phyloP scores from a whole-genome alignment of 768 basidiomycete species.

The Termitomyces sp. region DNA sequence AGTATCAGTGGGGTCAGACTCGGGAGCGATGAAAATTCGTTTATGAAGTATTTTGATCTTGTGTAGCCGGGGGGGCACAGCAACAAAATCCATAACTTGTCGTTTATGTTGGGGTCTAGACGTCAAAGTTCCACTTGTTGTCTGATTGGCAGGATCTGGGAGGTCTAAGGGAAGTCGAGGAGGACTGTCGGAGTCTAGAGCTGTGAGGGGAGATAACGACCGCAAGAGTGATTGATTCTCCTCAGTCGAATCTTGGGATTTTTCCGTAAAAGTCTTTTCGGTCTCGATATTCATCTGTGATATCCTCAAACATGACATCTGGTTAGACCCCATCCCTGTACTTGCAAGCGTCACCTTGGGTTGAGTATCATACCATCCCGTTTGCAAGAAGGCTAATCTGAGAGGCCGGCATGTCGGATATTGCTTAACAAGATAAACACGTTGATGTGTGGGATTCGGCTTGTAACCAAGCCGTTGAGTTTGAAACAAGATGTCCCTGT shows the following conservation, averaged over 20 bases:
- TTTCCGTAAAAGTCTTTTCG: no score
- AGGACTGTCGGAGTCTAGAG: background rate
- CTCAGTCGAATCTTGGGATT: background rate
- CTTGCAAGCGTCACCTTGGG: background rate
- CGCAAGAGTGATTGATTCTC: background rate
- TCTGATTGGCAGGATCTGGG: background rate
- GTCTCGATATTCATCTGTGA: background rate
- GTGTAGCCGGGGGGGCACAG: background rate
- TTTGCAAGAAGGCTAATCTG: slow-evolving; percentile 27
- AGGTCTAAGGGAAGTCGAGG: background rate
- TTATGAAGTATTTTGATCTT: background rate
- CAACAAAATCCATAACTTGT: slow-evolving; percentile 10
- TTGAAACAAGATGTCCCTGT: slow-evolving; percentile 9
- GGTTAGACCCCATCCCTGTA: background rate
- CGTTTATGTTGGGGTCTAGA: slow-evolving; percentile 10
- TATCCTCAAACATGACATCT: background rate
- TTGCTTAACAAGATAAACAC: slow-evolving; percentile 39
- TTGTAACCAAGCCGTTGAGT: slow-evolving; percentile 26
- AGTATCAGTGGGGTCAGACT: background rate
- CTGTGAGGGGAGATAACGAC: background rate
- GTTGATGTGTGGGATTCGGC: slow-evolving; percentile 27
- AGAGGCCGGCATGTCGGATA: slow-evolving; percentile 45
- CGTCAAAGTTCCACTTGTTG: background rate
- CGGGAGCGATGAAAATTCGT: background rate
- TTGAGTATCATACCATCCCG: slow-evolving; percentile 61